Evolutionary conservation across 2,329 filamentous ascomycete species (phyloP).

Genomic region (Colletotrichum spinosum): DNA sequence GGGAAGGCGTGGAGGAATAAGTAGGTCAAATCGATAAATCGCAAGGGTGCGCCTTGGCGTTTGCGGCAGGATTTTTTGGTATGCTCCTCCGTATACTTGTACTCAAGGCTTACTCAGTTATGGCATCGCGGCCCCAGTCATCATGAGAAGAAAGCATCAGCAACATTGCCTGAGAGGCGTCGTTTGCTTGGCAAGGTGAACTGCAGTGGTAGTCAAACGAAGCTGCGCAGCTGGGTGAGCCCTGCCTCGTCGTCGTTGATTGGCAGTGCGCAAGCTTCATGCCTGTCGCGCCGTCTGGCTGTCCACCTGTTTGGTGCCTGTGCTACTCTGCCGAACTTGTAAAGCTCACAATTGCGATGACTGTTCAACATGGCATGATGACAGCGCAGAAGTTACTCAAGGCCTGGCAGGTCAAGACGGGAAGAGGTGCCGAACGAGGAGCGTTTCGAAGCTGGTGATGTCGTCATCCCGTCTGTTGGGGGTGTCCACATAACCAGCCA

Average conservation of each 20-base stretch:
- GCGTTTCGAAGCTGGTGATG: slow-evolving; percentile 17
- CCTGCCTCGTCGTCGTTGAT: not conserved
- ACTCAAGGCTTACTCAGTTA: no score
- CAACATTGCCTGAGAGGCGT: not conserved
- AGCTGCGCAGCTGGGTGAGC: not conserved
- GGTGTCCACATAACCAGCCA: slow-evolving; percentile 10
- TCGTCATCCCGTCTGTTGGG: slow-evolving; percentile 21
- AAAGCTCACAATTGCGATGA: no score
- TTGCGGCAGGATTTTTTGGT: no score
- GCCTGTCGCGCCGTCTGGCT: not conserved
- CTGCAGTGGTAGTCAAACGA: no score
- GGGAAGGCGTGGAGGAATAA: no score
- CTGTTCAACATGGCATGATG: not conserved
- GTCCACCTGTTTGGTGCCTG: not conserved
- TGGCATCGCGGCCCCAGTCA: no score
- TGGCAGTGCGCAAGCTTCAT: slow-evolving; percentile 3
- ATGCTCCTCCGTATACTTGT: not conserved
- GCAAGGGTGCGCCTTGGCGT: no score
- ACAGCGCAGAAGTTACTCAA: not conserved
- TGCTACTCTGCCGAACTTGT: no score
- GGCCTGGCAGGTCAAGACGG: not conserved
- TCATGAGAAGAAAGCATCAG: not conserved
- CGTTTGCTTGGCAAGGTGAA: no score
- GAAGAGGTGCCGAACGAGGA: not conserved
- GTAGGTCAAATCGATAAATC: no score